Evolutionary conservation across 306 rosid genomes (phyloP).

Genomic region (Acmispon strigosus): DNA sequence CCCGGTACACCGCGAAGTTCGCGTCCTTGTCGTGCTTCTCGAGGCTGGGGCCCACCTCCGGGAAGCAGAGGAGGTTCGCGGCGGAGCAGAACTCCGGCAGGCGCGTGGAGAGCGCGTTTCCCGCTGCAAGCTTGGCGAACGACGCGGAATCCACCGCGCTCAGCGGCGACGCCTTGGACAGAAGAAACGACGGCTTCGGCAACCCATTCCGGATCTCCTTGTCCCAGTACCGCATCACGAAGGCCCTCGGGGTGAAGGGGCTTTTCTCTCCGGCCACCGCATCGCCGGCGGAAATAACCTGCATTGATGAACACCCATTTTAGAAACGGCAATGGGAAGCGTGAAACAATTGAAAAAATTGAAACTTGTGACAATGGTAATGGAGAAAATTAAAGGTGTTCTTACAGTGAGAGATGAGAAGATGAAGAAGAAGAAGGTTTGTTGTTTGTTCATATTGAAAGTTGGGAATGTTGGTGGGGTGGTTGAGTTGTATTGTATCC

Average conservation of each 20-base stretch:
- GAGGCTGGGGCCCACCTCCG: slow-evolving; percentile 46
- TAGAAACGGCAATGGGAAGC: not conserved
- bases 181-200: slow-evolving; percentile 48
- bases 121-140: slow-evolving; percentile 56
- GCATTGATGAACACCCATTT: slow-evolving; percentile 41
- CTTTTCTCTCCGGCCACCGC: slow-evolving; percentile 29
- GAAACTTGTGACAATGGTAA: not conserved
- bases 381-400: not conserved
- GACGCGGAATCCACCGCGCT: slow-evolving; percentile 51
- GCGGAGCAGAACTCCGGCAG: slow-evolving; percentile 74
- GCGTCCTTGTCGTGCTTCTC: slow-evolving; percentile 61
- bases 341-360: not conserved
- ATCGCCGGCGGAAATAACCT: slow-evolving; percentile 43
- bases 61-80: slow-evolving; percentile 73
- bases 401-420: slow-evolving; percentile 59
- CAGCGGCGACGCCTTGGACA: slow-evolving; percentile 77
- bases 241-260: slow-evolving; percentile 79
- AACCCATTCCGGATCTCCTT: slow-evolving; percentile 69
- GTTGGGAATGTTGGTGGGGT: slow-evolving; percentile 49
- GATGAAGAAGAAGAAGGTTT: slow-evolving; percentile 31
- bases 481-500: slow-evolving; percentile 34
- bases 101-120: slow-evolving; percentile 44
- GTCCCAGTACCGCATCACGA: slow-evolving; percentile 73
- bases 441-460: slow-evolving; percentile 30
- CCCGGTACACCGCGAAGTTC: slow-evolving; percentile 39